Base-by-base conservation (phyloP, 345 rosid species). In the Orychophragmus violaceus region DNA sequence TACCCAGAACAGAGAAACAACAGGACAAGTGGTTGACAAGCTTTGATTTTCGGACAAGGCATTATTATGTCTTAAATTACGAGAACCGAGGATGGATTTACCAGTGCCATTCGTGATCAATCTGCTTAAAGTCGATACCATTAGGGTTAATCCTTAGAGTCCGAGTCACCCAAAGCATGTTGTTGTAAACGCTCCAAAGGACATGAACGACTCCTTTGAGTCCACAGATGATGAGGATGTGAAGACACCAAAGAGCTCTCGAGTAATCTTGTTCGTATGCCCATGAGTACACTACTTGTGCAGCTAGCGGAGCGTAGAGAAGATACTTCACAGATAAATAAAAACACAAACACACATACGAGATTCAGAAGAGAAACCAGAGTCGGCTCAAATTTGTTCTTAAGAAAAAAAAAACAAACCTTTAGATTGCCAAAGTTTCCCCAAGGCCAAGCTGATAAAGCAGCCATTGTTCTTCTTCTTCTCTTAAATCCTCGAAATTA, bases 51-150 rank as follows among this genome's bases (percentile, higher is more conserved):
- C 0, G n/a, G n/a, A n/a, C n/a, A n/a, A n/a, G n/a, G n/a, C n/a
- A n/a, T n/a, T n/a, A n/a, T n/a, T n/a, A n/a, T n/a, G n/a, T n/a
- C n/a, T n/a, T n/a, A n/a, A n/a, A n/a, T n/a, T n/a, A n/a, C n/a
- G n/a, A n/a, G n/a, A n/a, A n/a, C n/a, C n/a, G n/a, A n/a, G n/a
- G n/a, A n/a, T n/a, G 10, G 13, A 2, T 25, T 27, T 48, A 90
- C 99, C 99, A 94, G 79, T 90, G 79, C 97, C 97, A 94, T 71
- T 94, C 99, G 24, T 59, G 78, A 76, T 94, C 99, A 30, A 90
- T 87, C 74, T 90, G 99, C 52, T 88, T 84, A 81, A 88, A 90
- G 80, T 87, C 88, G 57, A 84, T 74, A 24, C 99, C 97, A 48
- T 77, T 83, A 21, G 61, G 81, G 39, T 70, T 79, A 68, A 94